Base-by-base conservation (phyloP, 768 basidiomycete genomes). In the Xerocomellus chrysenteron region DNA sequence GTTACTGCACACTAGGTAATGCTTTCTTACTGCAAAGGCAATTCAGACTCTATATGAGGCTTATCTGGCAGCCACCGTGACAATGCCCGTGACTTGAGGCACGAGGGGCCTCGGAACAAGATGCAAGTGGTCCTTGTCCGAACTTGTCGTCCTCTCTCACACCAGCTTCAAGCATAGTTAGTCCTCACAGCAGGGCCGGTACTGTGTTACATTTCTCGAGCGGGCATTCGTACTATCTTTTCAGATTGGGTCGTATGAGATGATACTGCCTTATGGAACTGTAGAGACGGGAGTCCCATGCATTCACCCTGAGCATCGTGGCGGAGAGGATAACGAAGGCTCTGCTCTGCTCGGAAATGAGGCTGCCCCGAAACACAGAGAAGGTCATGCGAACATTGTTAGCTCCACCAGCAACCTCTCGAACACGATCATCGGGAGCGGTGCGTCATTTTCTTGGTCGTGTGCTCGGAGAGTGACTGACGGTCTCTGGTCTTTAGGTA, bases 351-450 rank as follows among this genome's bases (percentile, higher is more conserved):
- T 92, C 36, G 82, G 82, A 39, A 58, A 50, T 17, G 79, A 73
- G 46, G 56, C 55, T 19, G 52, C 14, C 32, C 56, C 53, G 43
- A 70, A 69, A 49, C 65, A 55, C 48, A 70, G 59, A 53, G 87
- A 89, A 19, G 92, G 92, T 0, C 83, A 82, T 71, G 92, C 90
- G 12, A 82, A 75, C 42, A 70, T 93, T 28, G 60, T 77, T 19
- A 89, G 88, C 60, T 85, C 84, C 48, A 78, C 91, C 50, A 86
- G 89, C 61, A 94, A 94, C 66, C 75, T 97, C 42, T 76, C 85
- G 26, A 97, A 97, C 63, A 97, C 94, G 0, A 93, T 95, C 64
- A 88, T 97, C 62, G 94, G 94, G 14, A 95, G 90, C 52, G 92
- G 92, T 85, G 70, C 65, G 81, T 79, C 28, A 30, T 24, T 39